Base-by-base conservation (phyloP, 108 stramenopile species). In the Cyclotella kingstonii region DNA sequence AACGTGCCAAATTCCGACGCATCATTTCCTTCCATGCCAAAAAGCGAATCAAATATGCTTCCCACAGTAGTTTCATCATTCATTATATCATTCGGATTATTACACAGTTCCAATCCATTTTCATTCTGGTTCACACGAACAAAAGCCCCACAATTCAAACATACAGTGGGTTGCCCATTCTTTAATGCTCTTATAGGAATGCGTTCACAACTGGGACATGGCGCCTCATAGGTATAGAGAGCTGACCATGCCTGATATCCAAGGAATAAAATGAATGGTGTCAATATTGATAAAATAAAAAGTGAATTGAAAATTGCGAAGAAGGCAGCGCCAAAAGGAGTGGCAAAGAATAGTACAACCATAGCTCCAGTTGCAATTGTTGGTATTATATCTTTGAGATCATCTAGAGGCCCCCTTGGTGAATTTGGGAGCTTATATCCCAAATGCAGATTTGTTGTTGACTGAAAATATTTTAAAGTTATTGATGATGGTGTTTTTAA, bases 231-330 rank as follows among this genome's bases (percentile, higher is more conserved):
- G 41, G 85, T 86, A 56, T 85, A 83, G 17, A 86, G 69, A 1
- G 69, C 70, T 28, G 74, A 70, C 85, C 85, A 90, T 0, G 67
- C 62, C 51, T 83, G 73, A 45, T 86, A 84, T 4, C 76, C 85
- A 15, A 79, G 68, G 26, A 54, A 68, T 33, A 67, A 48, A 23
- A 90, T 19, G 15, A 86, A 49, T 0, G 89, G 89, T 45, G 73
- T 60, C 39, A 86, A 18, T 21, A 90, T 51, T 0, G 77, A 39
- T 33, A 90, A 54, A 8, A 83, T 54, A 26, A 90, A 73, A 49
- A 90, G 59, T 6, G 82, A 83, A 40, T 90, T 90, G 66, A 78
- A 66, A 29, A 86, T 68, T n/a, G 80, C 80, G 39, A 86, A 83
- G 41, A 90, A 79, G n/a, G 81, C 39, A 0, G 80, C 80, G 17